Evolutionary conservation across 805 yeast genomes (phyloP).

Genomic region (Soucietia sequanensis): DNA sequence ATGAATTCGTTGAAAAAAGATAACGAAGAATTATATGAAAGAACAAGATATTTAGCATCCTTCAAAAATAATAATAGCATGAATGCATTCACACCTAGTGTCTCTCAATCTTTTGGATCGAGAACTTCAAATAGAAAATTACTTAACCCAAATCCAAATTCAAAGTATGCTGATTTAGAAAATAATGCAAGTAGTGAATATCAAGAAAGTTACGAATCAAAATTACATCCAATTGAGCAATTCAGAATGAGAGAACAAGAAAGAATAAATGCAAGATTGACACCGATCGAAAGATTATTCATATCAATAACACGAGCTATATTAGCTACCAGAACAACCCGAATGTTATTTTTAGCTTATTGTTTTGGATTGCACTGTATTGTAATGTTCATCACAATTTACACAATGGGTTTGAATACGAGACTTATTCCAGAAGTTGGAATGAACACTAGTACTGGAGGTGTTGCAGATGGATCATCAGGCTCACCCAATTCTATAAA

Average conservation of each 20-base stretch:
- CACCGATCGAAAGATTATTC: slow-evolving; percentile 77
- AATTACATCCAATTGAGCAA: slow-evolving; percentile 78
- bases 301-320: slow-evolving; percentile 69
- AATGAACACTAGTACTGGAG: slow-evolving; percentile 39
- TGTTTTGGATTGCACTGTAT: slow-evolving; percentile 73
- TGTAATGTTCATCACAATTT: slow-evolving; percentile 62
- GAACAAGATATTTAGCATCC: slow-evolving; percentile 64
- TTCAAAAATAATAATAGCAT: slow-evolving; percentile 28
- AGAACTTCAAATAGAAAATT: slow-evolving; percentile 14
- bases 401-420: slow-evolving; percentile 48
- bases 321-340: slow-evolving; percentile 68
- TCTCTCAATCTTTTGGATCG: slow-evolving; percentile 9
- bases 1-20: slow-evolving; percentile 64
- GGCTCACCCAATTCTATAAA: slow-evolving; percentile 10
- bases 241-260: slow-evolving; percentile 77
- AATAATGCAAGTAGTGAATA: slow-evolving; percentile 49
- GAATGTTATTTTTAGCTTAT: slow-evolving; percentile 72
- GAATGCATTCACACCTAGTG: slow-evolving; percentile 1
- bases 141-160: slow-evolving; percentile 31
- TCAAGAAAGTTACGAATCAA: slow-evolving; percentile 67
- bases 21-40: slow-evolving; percentile 76
- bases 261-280: slow-evolving; percentile 66
- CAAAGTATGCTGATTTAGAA: slow-evolving; percentile 44
- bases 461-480: slow-evolving; percentile 23
- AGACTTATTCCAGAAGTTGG: slow-evolving; percentile 48